Evolutionary conservation across 441 rosid species (phyloP).

Genomic region (Jatropha podagrica): DNA sequence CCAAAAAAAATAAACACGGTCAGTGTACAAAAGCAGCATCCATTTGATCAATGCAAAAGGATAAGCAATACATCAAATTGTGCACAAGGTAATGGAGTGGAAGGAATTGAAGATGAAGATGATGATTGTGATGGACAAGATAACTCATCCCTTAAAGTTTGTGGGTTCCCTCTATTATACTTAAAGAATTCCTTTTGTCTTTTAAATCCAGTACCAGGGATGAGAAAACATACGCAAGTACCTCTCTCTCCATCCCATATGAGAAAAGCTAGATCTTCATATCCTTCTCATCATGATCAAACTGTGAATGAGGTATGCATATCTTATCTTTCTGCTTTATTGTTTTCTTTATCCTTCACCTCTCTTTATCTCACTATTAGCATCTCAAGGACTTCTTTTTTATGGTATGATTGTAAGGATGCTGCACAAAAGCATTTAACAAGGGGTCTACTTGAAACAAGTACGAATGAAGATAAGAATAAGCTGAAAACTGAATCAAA

Average conservation of each 20-base stretch:
- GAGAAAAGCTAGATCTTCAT: constrained; percentile 38
- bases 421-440: constrained; percentile 21
- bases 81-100: constrained; percentile 28
- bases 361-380: not conserved
- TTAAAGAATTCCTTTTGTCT: constrained; percentile 52
- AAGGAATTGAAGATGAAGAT: constrained; percentile 48
- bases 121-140: constrained; percentile 28
- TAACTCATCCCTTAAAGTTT: constrained; percentile 38
- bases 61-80: constrained; percentile 28
- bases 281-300: constrained; percentile 29
- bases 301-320: constrained; percentile 43
- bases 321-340: constrained; percentile 7
- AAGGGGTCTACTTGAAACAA: constrained; percentile 14
- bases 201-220: constrained; percentile 59
- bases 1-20: constrained; percentile 28
- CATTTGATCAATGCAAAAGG: constrained; percentile 25
- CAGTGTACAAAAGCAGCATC: constrained; percentile 27
- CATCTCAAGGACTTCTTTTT: constrained; percentile 1
- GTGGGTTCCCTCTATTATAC: constrained; percentile 65
- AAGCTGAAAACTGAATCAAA: constrained; percentile 24
- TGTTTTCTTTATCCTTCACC: not conserved
- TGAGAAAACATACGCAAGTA: constrained; percentile 41
- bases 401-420: constrained; percentile 28
- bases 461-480: constrained; percentile 28
- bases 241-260: constrained; percentile 40